A percentile compares a stretch with the other conserved stretches of the same genome.
phyloP scores from a whole-genome alignment of 352 stramenopile species.

The Pythium aphanidermatum region DNA sequence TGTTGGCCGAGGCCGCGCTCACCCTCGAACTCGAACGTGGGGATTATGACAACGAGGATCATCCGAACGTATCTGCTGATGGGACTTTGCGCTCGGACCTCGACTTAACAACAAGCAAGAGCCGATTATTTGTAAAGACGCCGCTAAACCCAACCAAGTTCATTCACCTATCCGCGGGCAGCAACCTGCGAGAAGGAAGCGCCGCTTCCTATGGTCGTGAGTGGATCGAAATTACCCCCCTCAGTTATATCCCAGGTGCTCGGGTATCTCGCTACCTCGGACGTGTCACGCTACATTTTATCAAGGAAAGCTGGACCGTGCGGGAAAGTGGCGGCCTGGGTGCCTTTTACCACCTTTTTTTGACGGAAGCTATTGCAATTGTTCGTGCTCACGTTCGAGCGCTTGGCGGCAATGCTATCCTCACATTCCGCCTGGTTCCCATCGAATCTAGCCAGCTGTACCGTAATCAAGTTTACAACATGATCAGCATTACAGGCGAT shows the following conservation, averaged over 20 bases:
- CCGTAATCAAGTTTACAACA: constrained; percentile 90
- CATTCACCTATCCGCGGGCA: constrained; percentile 25
- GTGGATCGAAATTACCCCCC: constrained; percentile 81
- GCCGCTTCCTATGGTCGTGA: constrained; percentile 43
- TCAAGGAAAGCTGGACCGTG: constrained; percentile 88
- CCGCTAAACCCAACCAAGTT: constrained; percentile 30
- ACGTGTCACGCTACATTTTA: constrained; percentile 86
- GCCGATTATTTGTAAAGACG: constrained; percentile 38
- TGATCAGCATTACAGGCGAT: constrained; percentile 88
- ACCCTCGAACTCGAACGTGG: constrained; percentile 25
- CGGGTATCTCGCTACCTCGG: constrained; percentile 74
- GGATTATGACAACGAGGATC: constrained; percentile 14
- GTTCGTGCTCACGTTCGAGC: constrained; percentile 80
- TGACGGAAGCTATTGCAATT: constrained; percentile 84
- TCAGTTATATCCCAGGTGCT: constrained; percentile 70
- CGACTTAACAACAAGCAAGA: constrained; percentile 17
- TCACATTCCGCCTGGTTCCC: constrained; percentile 80
- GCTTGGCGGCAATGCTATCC: constrained; percentile 79
- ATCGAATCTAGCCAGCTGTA: constrained; percentile 86
- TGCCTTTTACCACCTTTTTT: constrained; percentile 84
- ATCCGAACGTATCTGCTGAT: constrained; percentile 1
- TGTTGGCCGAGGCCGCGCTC: constrained; percentile 39
- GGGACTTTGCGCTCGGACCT: neutral
- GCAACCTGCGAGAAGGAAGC: constrained; percentile 6
- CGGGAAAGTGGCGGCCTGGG: constrained; percentile 79